These are phyloP conservation scores for Kazachstania sp. DNA, from an alignment of 1,139 yeast species.

Conservation along the genomic window DNA sequence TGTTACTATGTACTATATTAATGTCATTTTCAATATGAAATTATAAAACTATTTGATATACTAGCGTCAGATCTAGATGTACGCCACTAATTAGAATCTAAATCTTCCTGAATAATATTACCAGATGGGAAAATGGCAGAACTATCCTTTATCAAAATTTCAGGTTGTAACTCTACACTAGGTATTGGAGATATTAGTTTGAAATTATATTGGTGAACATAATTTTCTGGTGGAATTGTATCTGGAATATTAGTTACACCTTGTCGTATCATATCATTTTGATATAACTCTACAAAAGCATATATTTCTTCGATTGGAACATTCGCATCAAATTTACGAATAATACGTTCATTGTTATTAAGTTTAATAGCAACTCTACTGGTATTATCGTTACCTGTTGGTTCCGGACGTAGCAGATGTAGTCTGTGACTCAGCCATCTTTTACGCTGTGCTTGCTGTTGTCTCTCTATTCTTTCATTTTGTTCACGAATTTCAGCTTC, in stretches of 20 bases:
- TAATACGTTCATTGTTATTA: conserved; percentile 42
- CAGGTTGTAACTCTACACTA: conserved; percentile 37
- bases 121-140: conserved; percentile 52
- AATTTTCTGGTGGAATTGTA: conserved; percentile 33
- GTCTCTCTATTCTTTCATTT: conserved; percentile 25
- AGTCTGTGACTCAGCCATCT: conserved; percentile 45
- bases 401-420: conserved; percentile 34
- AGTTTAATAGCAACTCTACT: conserved; percentile 57
- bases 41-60: too few relatives aligned
- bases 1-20: background rate
- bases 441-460: conserved; percentile 21
- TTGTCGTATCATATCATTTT: conserved; percentile 30
- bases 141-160: conserved; percentile 35
- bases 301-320: conserved; percentile 48
- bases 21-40: background rate
- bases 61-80: too few relatives aligned
- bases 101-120: conserved; percentile 43
- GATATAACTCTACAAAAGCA: conserved; percentile 45
- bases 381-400: conserved; percentile 17
- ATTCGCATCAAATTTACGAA: conserved; percentile 42
- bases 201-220: conserved; percentile 39
- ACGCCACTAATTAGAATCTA: background rate
- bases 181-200: conserved; percentile 51
- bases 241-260: conserved; percentile 13
- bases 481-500: background rate